Percentiles rank a stretch among this genome's conserved stretches.
phyloP scores from a whole-genome alignment of 1,139 yeast species.

The Zhuliangozyma blackwelliae region DNA sequence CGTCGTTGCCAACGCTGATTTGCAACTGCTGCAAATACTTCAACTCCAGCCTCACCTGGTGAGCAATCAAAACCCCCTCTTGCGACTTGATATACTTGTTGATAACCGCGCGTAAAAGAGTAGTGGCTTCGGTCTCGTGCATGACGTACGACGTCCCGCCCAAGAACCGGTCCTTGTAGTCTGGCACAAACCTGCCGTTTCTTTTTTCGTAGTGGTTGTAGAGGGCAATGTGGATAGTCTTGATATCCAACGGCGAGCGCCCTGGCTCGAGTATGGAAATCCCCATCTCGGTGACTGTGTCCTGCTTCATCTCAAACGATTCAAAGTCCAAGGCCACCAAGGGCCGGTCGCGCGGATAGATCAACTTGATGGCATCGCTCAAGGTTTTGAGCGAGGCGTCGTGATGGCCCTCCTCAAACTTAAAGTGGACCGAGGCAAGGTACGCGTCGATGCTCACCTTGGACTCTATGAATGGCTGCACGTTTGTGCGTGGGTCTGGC shows the following conservation, averaged over 20 bases:
- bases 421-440: conserved; percentile 16
- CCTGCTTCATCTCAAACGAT: conserved; percentile 51
- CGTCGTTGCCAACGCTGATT: conserved; percentile 26
- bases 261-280: conserved; percentile 61
- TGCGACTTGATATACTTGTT: conserved; percentile 31
- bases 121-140: conserved; percentile 26
- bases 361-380: conserved; percentile 20
- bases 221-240: conserved; percentile 55
- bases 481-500: no score
- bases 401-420: conserved; percentile 13
- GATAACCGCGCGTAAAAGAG: conserved; percentile 39
- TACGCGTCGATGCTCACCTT: conserved; percentile 11
- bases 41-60: conserved; percentile 59
- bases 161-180: conserved; percentile 53
- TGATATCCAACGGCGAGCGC: conserved; percentile 44
- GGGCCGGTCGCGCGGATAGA: conserved; percentile 30
- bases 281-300: conserved; percentile 64
- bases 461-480: no score
- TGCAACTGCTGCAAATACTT: conserved; percentile 48
- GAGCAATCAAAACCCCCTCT: conserved; percentile 57
- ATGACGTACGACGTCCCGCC: conserved; percentile 55
- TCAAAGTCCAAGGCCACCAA: conserved; percentile 64
- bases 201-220: conserved; percentile 41
- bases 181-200: conserved; percentile 62
- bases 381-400: conserved; percentile 16